Percentiles rank a stretch among this genome's conserved stretches.
phyloP scores from a whole-genome alignment of 2,329 filamentous ascomycete species.

The Xylaria hypoxylon region DNA sequence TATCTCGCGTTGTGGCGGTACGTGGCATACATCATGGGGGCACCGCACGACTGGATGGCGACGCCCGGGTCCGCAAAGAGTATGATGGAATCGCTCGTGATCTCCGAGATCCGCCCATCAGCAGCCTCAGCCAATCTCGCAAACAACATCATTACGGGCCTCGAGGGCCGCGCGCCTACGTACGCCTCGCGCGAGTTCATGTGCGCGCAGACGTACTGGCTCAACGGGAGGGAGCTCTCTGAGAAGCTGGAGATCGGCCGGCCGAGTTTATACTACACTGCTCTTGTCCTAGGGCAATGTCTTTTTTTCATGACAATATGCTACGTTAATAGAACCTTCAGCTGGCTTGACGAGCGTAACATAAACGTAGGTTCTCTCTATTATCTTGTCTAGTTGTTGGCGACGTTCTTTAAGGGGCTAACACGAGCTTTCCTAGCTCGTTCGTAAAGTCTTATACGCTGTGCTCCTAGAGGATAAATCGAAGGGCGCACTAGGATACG shows the following conservation, averaged over 20 bases:
- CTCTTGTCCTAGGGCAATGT: slow-evolving; percentile 73
- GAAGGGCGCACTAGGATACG: slow-evolving; percentile 69
- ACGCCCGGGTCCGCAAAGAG: slow-evolving; percentile 66
- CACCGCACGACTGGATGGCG: slow-evolving; percentile 71
- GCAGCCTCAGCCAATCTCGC: slow-evolving; percentile 72
- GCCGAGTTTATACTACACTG: slow-evolving; percentile 68
- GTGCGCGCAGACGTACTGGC: slow-evolving; percentile 73
- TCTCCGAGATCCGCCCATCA: slow-evolving; percentile 74
- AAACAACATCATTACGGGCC: slow-evolving; percentile 78
- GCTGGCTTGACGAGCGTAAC: slow-evolving; percentile 58
- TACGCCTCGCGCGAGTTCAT: slow-evolving; percentile 75
- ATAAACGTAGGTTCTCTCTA: slow-evolving; percentile 56
- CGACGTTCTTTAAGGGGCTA: neutral
- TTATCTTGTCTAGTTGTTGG: neutral
- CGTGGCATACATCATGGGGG: slow-evolving; percentile 77
- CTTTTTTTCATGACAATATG: slow-evolving; percentile 70
- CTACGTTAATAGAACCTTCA: slow-evolving; percentile 58
- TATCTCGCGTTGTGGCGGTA: slow-evolving; percentile 83
- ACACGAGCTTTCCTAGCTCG: slow-evolving; percentile 41
- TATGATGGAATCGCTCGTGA: slow-evolving; percentile 75
- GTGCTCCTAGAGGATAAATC: slow-evolving; percentile 71
- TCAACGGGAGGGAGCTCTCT: slow-evolving; percentile 74
- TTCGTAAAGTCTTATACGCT: slow-evolving; percentile 69
- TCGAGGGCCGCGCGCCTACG: slow-evolving; percentile 74
- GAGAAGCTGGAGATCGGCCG: slow-evolving; percentile 68